Conservation (phyloP, 257 asterid species). For the Gentiana macrophylla region DNA sequence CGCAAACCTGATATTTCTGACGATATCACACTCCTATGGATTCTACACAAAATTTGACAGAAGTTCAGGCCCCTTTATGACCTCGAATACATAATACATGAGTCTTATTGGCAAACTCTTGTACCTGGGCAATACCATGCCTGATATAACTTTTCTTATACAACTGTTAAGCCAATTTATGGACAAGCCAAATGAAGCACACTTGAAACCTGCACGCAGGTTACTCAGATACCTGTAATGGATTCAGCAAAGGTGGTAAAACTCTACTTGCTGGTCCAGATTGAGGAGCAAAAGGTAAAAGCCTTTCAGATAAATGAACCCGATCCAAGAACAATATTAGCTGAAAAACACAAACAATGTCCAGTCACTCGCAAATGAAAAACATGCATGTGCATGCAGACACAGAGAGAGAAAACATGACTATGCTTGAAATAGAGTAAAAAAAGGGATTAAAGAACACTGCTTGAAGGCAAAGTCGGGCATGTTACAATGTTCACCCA, state of each 20-base stretch:
- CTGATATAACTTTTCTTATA: too few species aligned
- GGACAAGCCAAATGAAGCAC: too few species aligned
- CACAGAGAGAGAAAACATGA: background rate
- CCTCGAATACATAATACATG: too few species aligned
- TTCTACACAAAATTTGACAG: too few species aligned
- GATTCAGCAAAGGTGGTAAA: constrained; percentile 56
- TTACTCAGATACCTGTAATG: constrained; percentile 62
- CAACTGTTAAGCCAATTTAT: too few species aligned
- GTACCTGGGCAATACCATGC: too few species aligned
- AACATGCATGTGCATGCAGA: background rate
- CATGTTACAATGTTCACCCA: constrained; percentile 4
- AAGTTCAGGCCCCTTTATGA: too few species aligned
- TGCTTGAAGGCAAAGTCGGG: constrained; percentile 41
- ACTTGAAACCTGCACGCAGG: too few species aligned
- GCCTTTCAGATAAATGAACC: constrained; percentile 69
- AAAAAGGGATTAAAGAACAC: constrained; percentile 65
- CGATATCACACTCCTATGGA: too few species aligned
- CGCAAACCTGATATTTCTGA: too few species aligned
- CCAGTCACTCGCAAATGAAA: constrained; percentile 1
- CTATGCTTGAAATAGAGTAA: background rate
- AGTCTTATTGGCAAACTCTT: too few species aligned
- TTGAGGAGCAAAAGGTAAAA: constrained; percentile 54
- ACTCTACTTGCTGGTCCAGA: constrained; percentile 28
- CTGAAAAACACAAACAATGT: constrained; percentile 26
- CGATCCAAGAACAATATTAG: constrained; percentile 67